These are phyloP conservation scores for Colletotrichum sp. DNA, from an alignment of 2,329 filamentous ascomycete genomes.

Conservation along the genomic window DNA sequence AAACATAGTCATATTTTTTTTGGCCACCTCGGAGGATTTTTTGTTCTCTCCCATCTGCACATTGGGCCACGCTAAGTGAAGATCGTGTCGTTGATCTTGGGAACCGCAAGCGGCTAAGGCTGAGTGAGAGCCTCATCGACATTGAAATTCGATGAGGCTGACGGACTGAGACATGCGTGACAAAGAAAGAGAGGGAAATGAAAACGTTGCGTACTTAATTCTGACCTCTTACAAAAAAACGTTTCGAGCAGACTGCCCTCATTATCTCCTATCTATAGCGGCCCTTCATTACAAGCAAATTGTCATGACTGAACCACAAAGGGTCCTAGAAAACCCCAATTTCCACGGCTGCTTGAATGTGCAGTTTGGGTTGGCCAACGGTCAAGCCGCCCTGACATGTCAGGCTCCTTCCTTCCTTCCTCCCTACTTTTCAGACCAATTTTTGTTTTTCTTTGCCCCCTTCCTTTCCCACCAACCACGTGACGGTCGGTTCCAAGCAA, in stretches of 20 bases:
- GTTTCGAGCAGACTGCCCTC: not conserved
- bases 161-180: not conserved
- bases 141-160: not conserved
- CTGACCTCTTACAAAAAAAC: not conserved
- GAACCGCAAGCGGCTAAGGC: not conserved
- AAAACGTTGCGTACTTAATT: not conserved
- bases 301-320: not conserved
- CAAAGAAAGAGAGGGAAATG: not conserved
- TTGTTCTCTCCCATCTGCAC: not conserved
- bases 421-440: not conserved
- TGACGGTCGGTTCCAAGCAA: not conserved
- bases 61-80: not conserved
- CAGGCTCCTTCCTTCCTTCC: not conserved
- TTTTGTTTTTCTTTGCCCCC: not conserved
- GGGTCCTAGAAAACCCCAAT: not conserved
- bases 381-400: not conserved
- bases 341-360: not conserved
- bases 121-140: slow-evolving; percentile 5
- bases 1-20: not conserved
- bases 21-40: not conserved
- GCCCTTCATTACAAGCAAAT: not conserved
- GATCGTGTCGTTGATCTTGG: not conserved
- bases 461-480: not conserved
- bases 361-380: not conserved
- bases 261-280: slow-evolving; percentile 10